These are phyloP conservation scores for Exophiala xenobiotica DNA, from an alignment of 2,329 filamentous ascomycete genomes.

Conservation along the genomic window DNA sequence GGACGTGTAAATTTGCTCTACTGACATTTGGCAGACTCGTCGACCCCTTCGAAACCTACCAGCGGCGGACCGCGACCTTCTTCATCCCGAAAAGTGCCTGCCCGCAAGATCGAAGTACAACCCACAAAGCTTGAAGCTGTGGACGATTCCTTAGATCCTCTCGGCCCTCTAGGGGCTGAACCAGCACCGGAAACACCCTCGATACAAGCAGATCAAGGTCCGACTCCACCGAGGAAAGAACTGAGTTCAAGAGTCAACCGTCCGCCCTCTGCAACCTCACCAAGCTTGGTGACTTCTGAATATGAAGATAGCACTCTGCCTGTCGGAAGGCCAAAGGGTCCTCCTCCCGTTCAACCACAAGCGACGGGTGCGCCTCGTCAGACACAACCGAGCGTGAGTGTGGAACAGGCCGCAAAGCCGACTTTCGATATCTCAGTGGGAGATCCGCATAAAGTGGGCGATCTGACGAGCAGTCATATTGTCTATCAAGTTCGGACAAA, in stretches of 20 bases:
- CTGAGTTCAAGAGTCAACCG: slow-evolving; percentile 37
- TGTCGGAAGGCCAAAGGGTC: slow-evolving; percentile 61
- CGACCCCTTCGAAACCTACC: slow-evolving; percentile 34
- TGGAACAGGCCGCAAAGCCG: slow-evolving; percentile 92
- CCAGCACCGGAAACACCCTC: slow-evolving; percentile 32
- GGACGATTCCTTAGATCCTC: slow-evolving; percentile 61
- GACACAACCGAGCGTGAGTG: slow-evolving; percentile 74
- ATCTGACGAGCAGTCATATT: slow-evolving; percentile 94
- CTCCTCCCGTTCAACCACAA: slow-evolving; percentile 59
- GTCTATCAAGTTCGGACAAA: slow-evolving; percentile 95
- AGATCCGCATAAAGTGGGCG: slow-evolving; percentile 96
- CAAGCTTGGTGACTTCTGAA: slow-evolving; percentile 65
- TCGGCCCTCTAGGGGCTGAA: slow-evolving; percentile 56
- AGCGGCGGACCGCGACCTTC: slow-evolving; percentile 48
- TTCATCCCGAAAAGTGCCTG: slow-evolving; percentile 50
- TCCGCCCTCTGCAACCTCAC: slow-evolving; percentile 40
- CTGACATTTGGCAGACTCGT: slow-evolving; percentile 22
- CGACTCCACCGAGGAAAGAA: slow-evolving; percentile 62
- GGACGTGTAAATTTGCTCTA: too few relatives aligned
- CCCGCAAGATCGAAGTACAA: slow-evolving; percentile 59
- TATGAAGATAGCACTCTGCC: slow-evolving; percentile 66
- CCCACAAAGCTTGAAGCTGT: slow-evolving; percentile 63
- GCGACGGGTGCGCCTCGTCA: slow-evolving; percentile 51
- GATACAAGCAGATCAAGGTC: slow-evolving; percentile 52
- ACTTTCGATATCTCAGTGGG: slow-evolving; percentile 88